phyloP scores from a whole-genome alignment of 208 protist genomes.

The Trichomonas gallinae region DNA sequence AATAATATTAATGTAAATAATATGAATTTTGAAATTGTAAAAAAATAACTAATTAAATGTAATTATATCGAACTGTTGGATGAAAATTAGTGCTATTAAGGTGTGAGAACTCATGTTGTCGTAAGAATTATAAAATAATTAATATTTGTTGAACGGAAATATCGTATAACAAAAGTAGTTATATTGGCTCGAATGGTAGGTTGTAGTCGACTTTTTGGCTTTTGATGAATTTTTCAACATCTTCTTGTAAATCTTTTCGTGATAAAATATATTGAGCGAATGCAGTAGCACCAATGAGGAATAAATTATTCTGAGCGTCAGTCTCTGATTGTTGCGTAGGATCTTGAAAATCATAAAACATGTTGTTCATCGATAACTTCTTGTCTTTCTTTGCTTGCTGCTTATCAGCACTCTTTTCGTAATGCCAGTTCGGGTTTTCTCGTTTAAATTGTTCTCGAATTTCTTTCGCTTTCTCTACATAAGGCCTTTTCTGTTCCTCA shows the following conservation, averaged over 20 bases:
- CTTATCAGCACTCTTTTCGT: not conserved
- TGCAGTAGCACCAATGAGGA: not conserved
- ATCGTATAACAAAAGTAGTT: no score
- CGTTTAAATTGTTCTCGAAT: not conserved
- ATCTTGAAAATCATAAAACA: not conserved
- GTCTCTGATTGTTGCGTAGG: not conserved
- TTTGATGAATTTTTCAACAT: not conserved
- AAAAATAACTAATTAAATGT: no score
- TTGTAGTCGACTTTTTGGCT: not conserved
- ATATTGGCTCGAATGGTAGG: not conserved
- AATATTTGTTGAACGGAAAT: no score
- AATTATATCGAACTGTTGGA: no score
- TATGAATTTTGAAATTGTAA: no score
- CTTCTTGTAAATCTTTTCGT: not conserved
- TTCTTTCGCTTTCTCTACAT: not conserved
- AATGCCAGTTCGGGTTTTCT: not conserved
- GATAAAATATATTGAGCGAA: not conserved
- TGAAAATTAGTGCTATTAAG: no score
- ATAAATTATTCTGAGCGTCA: not conserved
- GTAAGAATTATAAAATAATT: no score
- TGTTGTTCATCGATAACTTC: not conserved
- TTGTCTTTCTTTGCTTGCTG: no score
- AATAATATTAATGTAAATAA: no score
- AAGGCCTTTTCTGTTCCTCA: not conserved
- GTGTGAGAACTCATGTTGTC: no score